Evolutionary conservation across 345 rosid genomes (phyloP), one percentile per base, ranked within the genome.

Genomic region (Lumnitzera racemosa): DNA sequence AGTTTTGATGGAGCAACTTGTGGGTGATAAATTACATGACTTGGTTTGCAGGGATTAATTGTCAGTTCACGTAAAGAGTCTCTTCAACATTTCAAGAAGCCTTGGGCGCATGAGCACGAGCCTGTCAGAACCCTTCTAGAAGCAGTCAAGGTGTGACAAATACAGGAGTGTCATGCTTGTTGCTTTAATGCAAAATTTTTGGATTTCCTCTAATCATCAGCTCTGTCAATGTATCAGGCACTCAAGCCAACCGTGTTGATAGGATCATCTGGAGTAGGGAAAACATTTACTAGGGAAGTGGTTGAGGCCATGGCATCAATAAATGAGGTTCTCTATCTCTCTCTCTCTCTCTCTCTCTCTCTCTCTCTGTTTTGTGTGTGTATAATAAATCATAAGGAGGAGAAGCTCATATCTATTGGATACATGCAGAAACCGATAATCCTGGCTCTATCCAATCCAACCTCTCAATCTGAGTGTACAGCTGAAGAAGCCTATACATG

Each of bases 401-500:
- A 53, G 53, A 46, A 43, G 58, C 55, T 71, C 46, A 36, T 48
- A 36, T 62, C 43, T 29, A 11, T 58, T 58, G 65, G 31, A 51
- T 76, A 54, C 24, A 16, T 74, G 71, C 81, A 94, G 99, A 94
- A 74, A 79, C 99, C 99, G 1, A 73, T 94, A 56, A 86, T 94
- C 69, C 84, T 94, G 63, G 91, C 99, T 67, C 89, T 94, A 47
- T 94, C 99, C 49, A 94, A 90, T 61, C 97, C 97, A 29, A 94
- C 97, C 61, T 88, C 99, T 29, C 97, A 90, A 71, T 85, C 97
- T 0, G 99, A 94, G 71, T 94, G 99, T 62, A 94, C 96, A 0
- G 99, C 99, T 1, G 90, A 88, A 72, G 90, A 94, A 80, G 99
- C 99, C 58, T 94, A 94, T 66, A 70, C 78, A 55, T 94, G 99